Percentiles rank a stretch among this genome's conserved stretches.
Evolutionary conservation across 2,329 filamentous ascomycete species (phyloP).

Genomic region (Chalaropsis thielavioides): DNA sequence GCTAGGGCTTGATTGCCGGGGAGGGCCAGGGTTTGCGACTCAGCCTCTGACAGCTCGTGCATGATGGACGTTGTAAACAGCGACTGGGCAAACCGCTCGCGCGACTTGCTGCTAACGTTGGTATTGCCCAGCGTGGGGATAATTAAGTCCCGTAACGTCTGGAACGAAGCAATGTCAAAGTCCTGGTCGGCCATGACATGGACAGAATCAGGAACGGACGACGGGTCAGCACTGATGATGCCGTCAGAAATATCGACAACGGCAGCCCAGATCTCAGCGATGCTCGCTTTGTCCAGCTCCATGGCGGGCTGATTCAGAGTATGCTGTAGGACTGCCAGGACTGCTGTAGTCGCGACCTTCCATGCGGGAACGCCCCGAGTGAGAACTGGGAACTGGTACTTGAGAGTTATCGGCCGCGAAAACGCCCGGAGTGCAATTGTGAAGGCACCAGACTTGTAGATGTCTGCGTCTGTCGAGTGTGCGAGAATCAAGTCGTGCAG

Average conservation of each 20-base stretch:
- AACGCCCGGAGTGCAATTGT: slow-evolving; percentile 51
- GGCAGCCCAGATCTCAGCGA: slow-evolving; percentile 52
- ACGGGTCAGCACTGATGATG: slow-evolving; percentile 47
- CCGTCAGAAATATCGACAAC: slow-evolving; percentile 52
- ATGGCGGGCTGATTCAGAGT: slow-evolving; percentile 41
- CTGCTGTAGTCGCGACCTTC: slow-evolving; percentile 61
- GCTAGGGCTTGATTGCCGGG: slow-evolving; percentile 19
- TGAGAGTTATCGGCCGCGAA: slow-evolving; percentile 54
- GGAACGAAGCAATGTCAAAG: slow-evolving; percentile 69
- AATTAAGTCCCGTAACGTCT: slow-evolving; percentile 53
- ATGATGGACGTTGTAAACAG: slow-evolving; percentile 75
- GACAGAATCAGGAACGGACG: slow-evolving; percentile 31
- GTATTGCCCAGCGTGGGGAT: slow-evolving; percentile 56
- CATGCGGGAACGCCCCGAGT: slow-evolving; percentile 62
- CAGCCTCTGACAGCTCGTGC: slow-evolving; percentile 36
- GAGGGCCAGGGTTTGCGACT: slow-evolving; percentile 32
- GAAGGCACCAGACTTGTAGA: slow-evolving; percentile 57
- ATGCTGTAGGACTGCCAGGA: slow-evolving; percentile 51
- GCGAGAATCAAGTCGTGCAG: slow-evolving; percentile 45
- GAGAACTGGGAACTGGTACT: slow-evolving; percentile 62
- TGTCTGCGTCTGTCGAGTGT: slow-evolving; percentile 47
- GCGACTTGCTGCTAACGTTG: slow-evolving; percentile 49
- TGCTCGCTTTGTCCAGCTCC: slow-evolving; percentile 30
- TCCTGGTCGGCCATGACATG: slow-evolving; percentile 45
- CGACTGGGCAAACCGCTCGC: slow-evolving; percentile 55